phyloP scores from a whole-genome alignment of 441 rosid genomes.

The Erodium moschatum region DNA sequence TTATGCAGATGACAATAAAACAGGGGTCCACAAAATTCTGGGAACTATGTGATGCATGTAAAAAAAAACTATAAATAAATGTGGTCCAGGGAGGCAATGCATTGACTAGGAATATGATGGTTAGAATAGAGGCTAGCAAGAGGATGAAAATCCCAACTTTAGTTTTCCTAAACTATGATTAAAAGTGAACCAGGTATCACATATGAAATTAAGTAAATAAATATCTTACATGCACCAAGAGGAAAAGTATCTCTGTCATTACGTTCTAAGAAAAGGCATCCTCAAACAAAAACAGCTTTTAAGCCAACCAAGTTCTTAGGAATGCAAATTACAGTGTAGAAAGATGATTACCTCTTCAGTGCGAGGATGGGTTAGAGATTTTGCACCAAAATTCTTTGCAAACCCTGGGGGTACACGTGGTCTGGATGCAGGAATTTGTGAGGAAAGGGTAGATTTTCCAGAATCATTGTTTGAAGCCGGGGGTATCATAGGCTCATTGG shows the following conservation, averaged over 20 bases:
- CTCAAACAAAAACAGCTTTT: background rate
- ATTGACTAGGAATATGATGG: conserved; percentile 4
- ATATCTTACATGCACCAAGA: background rate
- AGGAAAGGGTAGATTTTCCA: conserved; percentile 34
- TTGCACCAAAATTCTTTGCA: conserved; percentile 44
- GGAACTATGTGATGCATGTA: background rate
- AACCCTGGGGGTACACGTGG: conserved; percentile 99
- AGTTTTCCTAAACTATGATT: background rate
- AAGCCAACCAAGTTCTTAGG: conserved; percentile 7
- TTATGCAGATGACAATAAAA: conserved; percentile 3
- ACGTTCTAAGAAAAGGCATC: background rate
- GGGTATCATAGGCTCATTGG: conserved; percentile 28
- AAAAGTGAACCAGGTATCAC: background rate
- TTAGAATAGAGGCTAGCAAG: background rate
- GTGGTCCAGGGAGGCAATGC: background rate
- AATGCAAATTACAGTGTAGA: conserved; percentile 11
- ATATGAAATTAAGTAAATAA: background rate
- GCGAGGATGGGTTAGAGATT: conserved; percentile 33
- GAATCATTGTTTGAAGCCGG: conserved; percentile 29
- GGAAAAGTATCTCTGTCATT: background rate
- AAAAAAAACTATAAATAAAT: background rate
- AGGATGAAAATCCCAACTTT: background rate
- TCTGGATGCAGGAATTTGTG: conserved; percentile 55
- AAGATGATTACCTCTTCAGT: conserved; percentile 44
- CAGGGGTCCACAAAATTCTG: conserved; percentile 1